Percentiles rank a stretch among this genome's conserved stretches.
phyloP scores from a whole-genome alignment of 805 yeast genomes.

The Lipomyces anomalus region DNA sequence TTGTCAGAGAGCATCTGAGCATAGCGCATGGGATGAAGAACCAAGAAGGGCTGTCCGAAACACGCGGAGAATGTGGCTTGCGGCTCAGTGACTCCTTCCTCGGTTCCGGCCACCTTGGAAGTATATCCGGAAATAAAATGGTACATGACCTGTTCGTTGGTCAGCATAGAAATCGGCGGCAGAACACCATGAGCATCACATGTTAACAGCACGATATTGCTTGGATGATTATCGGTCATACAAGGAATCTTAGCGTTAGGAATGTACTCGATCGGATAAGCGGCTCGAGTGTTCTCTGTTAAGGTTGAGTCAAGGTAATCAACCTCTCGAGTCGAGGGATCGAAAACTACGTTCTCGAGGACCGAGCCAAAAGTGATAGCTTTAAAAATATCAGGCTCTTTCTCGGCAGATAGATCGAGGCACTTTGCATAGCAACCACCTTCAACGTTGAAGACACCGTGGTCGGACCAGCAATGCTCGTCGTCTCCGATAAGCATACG shows the following conservation, averaged over 20 bases:
- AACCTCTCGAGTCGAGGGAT: slow-evolving; percentile 69
- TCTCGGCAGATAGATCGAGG: slow-evolving; percentile 78
- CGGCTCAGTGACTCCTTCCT: slow-evolving; percentile 97
- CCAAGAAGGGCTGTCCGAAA: slow-evolving; percentile 98
- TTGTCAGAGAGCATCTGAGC: slow-evolving; percentile 94
- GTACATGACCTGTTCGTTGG: slow-evolving; percentile 97
- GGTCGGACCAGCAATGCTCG: slow-evolving; percentile 98
- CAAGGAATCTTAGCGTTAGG: slow-evolving; percentile 97
- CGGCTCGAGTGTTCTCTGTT: slow-evolving; percentile 98
- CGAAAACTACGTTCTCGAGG: slow-evolving; percentile 86
- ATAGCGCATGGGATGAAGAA: slow-evolving; percentile 95
- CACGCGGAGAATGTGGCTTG: slow-evolving; percentile 97
- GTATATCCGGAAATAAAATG: slow-evolving; percentile 98
- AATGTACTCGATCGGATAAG: slow-evolving; percentile 94
- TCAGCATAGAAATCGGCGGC: slow-evolving; percentile 92
- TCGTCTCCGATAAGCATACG: slow-evolving; percentile 95
- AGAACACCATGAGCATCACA: slow-evolving; percentile 98
- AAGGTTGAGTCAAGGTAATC: slow-evolving; percentile 76
- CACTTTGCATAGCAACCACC: slow-evolving; percentile 99
- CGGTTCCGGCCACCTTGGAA: slow-evolving; percentile 99
- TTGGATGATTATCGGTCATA: slow-evolving; percentile 81
- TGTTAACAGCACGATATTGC: slow-evolving; percentile 83
- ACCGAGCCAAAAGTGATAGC: slow-evolving; percentile 93
- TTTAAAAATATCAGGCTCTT: slow-evolving; percentile 95
- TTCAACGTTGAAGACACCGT: slow-evolving; percentile 97